Evolutionary conservation across 1,284 basidiomycete genomes (phyloP), one percentile per base, ranked within the genome.

Genomic region (Grifola frondosa): DNA sequence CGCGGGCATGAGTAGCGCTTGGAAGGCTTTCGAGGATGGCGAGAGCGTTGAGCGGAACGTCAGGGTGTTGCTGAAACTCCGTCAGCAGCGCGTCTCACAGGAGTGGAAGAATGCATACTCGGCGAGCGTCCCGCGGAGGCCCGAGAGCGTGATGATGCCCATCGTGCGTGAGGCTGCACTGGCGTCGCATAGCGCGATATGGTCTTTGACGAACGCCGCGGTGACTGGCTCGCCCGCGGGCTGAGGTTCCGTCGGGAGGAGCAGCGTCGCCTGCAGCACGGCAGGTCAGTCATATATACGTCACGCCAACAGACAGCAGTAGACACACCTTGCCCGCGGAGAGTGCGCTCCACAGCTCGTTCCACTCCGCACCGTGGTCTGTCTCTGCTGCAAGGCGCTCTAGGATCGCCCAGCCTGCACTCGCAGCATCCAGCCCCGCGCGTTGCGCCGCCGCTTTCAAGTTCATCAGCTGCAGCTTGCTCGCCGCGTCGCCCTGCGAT

Each of bases 331-430:
- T 88, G 23, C 83, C 82, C 16, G 71, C 73, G 1, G 80, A 78
- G 40, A 92, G 59, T 1, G 80, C 71, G 49, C 64, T 72, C 80
- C 88, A 87, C 12, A 91, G 70, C 19, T 90, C 86, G 24, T 75
- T 70, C 91, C 91, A 93, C 36, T 90, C 88, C 8, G 69, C 58
- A 12, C 65, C 66, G 36, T 71, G 68, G 48, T 86, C 81, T 2
- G 75, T 77, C 50, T 87, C 84, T 16, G 73, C 72, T 5, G 86
- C 77, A 17, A 95, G 70, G 49, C 79, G 81, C 64, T 95, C 91
- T 34, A 94, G 69, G 37, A 95, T 89, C 15, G 80, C 80, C 89
- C 89, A 92, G 2, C 91, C 91, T 32, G 89, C 66, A 44, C 80
- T 85, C 16, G 73, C 76, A 19, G 76, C 74, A 44, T 83, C 84